Evolutionary conservation across 805 yeast species (phyloP), one percentile per base, ranked within the genome.

Genomic region (Torulaspora quercuum): DNA sequence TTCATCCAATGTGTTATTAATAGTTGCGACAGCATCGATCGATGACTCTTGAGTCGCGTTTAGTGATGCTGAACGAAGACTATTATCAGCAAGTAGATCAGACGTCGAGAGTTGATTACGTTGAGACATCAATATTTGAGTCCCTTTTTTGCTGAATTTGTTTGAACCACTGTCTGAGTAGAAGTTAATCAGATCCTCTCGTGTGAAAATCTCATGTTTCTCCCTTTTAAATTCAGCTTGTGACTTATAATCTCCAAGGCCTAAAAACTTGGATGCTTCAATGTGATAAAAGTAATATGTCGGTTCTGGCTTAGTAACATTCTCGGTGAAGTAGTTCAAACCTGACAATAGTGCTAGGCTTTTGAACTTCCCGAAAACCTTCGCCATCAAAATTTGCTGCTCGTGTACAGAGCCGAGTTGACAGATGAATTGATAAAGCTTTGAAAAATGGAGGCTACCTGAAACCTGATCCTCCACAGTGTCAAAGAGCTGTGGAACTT

Each of bases 301-400:
- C 8, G 40, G 21, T 9, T 42, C 41, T 16, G 55, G 50, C 8
- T 41, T 46, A 5, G 35, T 41, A 1, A 41, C 50, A 20, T 33
- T 36, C 23, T 53, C 51, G 6, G 50, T 40, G 31, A 52, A 58
- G 34, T 51, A 58, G 11, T 46, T 49, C 21, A 61, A 45, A 15
- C 66, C 66, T 6, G 59, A 45, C 11, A 61, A 40, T 13, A 61
- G 36, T n/a, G 63, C 57, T 23, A 46, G 35, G 21, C 54, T 53
- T 21, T 46, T 52, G 42, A 51, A 61, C 25, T 49, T 51, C 7
- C 35, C 26, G 30, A 60, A 60, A 7, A 51, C 36, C n/a, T 40
- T 41, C 10, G 41, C 25, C 46, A 61, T 52, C n/a, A 60, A 28
- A 5, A 15, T 18, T 27, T 40, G 25, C 29, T 47, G 52, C 15